Evolutionary conservation across 495 filamentous ascomycete species (phyloP).

Genomic region (Xylaria castorea): DNA sequence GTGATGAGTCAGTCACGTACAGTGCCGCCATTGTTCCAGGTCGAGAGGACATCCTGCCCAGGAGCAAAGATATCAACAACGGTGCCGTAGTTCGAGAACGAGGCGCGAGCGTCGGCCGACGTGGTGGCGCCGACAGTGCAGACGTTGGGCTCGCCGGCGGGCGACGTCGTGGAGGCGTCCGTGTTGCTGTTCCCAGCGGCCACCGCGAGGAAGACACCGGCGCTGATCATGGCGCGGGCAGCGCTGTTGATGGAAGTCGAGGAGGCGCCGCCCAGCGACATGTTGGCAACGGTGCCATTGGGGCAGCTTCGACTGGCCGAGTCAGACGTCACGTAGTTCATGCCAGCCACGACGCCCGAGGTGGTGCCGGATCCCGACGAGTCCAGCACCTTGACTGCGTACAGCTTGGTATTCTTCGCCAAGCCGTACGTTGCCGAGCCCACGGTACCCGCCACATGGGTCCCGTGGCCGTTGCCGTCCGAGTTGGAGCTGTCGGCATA

Average conservation of each 20-base stretch:
- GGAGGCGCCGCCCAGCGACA: constrained; percentile 62
- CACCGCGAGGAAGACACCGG: constrained; percentile 62
- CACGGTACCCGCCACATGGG: constrained; percentile 58
- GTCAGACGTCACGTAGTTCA: constrained; percentile 54
- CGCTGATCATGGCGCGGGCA: constrained; percentile 53
- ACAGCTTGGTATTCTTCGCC: constrained; percentile 55
- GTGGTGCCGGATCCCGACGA: constrained; percentile 54
- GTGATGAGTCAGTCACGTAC: constrained; percentile 32
- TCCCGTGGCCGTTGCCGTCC: constrained; percentile 60
- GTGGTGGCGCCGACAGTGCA: constrained; percentile 67
- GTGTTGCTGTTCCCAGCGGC: constrained; percentile 62
- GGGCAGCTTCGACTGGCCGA: constrained; percentile 25
- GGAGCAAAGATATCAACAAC: constrained; percentile 69
- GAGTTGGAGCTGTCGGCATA: constrained; percentile 50
- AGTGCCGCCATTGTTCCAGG: constrained; percentile 63
- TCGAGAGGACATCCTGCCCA: constrained; percentile 59
- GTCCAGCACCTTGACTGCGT: constrained; percentile 59
- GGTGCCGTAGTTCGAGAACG: constrained; percentile 68
- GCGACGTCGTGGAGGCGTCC: constrained; percentile 58
- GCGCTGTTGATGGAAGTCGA: constrained; percentile 62
- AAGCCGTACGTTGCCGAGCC: constrained; percentile 57
- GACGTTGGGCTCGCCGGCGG: constrained; percentile 61
- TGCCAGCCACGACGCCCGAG: constrained; percentile 57
- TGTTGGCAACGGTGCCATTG: constrained; percentile 50
- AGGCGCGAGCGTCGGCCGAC: constrained; percentile 55